Evolutionary conservation across 495 filamentous ascomycete species (phyloP).

Genomic region (Neurospora cerealis): DNA sequence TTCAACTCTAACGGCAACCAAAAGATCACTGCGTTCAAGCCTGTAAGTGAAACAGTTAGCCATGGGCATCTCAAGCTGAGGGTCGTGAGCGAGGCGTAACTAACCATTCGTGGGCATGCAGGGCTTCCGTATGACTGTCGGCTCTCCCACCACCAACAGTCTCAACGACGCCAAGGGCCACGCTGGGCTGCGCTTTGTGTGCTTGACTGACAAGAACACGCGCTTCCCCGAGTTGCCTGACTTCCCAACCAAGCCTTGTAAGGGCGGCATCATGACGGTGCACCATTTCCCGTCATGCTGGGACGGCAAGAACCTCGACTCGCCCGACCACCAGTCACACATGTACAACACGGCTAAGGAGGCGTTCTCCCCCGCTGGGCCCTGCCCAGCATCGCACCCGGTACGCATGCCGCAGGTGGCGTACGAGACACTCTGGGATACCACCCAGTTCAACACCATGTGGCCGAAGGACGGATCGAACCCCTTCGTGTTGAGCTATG

Average conservation of each 20-base stretch:
- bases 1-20: slow-evolving; percentile 31
- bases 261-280: slow-evolving; percentile 39
- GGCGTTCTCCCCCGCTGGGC: slow-evolving; percentile 30
- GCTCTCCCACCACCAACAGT: slow-evolving; percentile 28
- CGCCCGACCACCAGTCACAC: slow-evolving; percentile 46
- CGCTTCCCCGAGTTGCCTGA: slow-evolving; percentile 34
- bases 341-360: slow-evolving; percentile 37
- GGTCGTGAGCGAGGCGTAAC: slow-evolving; percentile 2
- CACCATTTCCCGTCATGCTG: slow-evolving; percentile 48
- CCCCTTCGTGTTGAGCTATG: slow-evolving; percentile 32
- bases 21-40: slow-evolving; percentile 38
- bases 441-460: slow-evolving; percentile 35
- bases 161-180: slow-evolving; percentile 21
- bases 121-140: slow-evolving; percentile 48
- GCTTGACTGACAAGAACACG: slow-evolving; percentile 30
- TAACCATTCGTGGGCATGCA: slow-evolving; percentile 4
- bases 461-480: slow-evolving; percentile 36
- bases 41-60: slow-evolving; percentile 21
- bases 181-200: slow-evolving; percentile 39
- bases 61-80: neutral
- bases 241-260: slow-evolving; percentile 36
- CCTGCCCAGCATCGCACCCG: slow-evolving; percentile 43
- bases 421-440: slow-evolving; percentile 45
- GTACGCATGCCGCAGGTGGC: slow-evolving; percentile 38
- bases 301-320: slow-evolving; percentile 51